Percentiles rank a stretch among this genome's conserved stretches.
phyloP scores from a whole-genome alignment of 768 basidiomycete species.

The Suillus brevipes region DNA sequence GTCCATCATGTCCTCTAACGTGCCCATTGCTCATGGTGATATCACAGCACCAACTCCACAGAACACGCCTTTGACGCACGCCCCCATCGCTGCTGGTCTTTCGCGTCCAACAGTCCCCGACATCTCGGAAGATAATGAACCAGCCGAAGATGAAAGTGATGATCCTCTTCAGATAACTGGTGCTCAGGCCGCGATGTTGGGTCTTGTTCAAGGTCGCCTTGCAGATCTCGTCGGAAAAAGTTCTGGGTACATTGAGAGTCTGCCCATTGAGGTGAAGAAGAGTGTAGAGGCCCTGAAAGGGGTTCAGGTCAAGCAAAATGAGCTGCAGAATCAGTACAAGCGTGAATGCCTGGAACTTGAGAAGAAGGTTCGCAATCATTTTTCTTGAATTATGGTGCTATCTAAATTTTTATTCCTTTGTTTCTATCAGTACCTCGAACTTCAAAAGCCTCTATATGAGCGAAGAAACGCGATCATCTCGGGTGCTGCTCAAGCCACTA shows the following conservation, averaged over 20 bases:
- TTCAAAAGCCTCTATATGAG: constrained; percentile 83
- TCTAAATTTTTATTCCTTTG: constrained; percentile 12
- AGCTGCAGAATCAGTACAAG: constrained; percentile 90
- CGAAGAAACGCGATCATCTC: constrained; percentile 83
- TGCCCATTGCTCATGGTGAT: constrained; percentile 61
- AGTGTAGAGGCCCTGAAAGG: constrained; percentile 93
- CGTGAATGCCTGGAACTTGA: constrained; percentile 93
- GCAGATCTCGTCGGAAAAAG: constrained; percentile 84
- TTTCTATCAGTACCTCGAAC: constrained; percentile 59
- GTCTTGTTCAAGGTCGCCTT: constrained; percentile 87
- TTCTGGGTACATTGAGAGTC: constrained; percentile 91
- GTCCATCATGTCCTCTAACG: constrained; percentile 63
- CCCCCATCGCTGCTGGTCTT: constrained; percentile 75
- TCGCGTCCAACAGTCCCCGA: constrained; percentile 89
- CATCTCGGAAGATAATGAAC: constrained; percentile 80
- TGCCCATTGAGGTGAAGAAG: constrained; percentile 78
- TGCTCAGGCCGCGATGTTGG: constrained; percentile 68
- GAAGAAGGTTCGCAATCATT: constrained; percentile 70
- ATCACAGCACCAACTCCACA: constrained; percentile 90
- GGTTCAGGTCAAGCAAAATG: constrained; percentile 87
- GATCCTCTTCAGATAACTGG: constrained; percentile 40
- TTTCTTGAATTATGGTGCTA: constrained; percentile 14
- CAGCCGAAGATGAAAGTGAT: constrained; percentile 57
- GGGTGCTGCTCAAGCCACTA: constrained; percentile 69
- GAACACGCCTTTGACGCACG: constrained; percentile 85